A percentile compares a stretch with the other conserved stretches of the same genome.
Evolutionary conservation across 495 filamentous ascomycete genomes (phyloP).

Genomic region (Amorphotheca resinae): DNA sequence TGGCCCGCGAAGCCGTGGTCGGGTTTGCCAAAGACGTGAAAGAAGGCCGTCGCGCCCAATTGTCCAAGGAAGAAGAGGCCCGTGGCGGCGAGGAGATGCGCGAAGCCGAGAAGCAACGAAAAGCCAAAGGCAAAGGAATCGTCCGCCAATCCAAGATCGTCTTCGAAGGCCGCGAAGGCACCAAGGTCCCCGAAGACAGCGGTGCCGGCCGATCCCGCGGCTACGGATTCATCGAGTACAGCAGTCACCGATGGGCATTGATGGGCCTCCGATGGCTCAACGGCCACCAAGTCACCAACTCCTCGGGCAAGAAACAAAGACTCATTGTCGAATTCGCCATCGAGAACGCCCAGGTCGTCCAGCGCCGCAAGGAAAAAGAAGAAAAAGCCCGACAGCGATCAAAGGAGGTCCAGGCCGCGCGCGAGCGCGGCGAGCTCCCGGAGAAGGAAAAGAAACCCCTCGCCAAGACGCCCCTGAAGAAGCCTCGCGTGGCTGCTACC

Average conservation of each 20-base stretch:
- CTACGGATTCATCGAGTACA: slow-evolving; percentile 97
- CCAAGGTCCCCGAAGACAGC: slow-evolving; percentile 59
- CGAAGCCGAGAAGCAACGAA: slow-evolving; percentile 62
- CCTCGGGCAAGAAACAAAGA: slow-evolving; percentile 39
- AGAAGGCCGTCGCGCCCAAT: slow-evolving; percentile 48
- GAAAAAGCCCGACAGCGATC: slow-evolving; percentile 39
- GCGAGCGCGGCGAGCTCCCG: slow-evolving; percentile 27
- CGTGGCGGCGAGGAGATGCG: slow-evolving; percentile 70
- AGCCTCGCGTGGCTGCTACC: slow-evolving; percentile 19
- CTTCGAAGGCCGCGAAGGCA: slow-evolving; percentile 72
- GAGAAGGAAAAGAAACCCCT: slow-evolving; percentile 28
- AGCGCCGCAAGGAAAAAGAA: slow-evolving; percentile 60
- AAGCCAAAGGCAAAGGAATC: slow-evolving; percentile 75
- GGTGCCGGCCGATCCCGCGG: slow-evolving; percentile 72
- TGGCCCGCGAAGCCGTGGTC: slow-evolving; percentile 81
- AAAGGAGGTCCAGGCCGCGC: slow-evolving; percentile 16
- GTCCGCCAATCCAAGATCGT: slow-evolving; percentile 94
- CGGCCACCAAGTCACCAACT: slow-evolving; percentile 51
- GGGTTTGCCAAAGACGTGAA: slow-evolving; percentile 90
- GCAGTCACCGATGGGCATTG: slow-evolving; percentile 80
- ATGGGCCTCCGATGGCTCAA: slow-evolving; percentile 96
- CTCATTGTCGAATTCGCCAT: slow-evolving; percentile 97
- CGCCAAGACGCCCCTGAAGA: slow-evolving; percentile 18
- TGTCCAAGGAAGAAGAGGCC: slow-evolving; percentile 76
- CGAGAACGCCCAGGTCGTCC: slow-evolving; percentile 91